phyloP scores from a whole-genome alignment of 139 green algal species.

The Chlorella sp. region DNA sequence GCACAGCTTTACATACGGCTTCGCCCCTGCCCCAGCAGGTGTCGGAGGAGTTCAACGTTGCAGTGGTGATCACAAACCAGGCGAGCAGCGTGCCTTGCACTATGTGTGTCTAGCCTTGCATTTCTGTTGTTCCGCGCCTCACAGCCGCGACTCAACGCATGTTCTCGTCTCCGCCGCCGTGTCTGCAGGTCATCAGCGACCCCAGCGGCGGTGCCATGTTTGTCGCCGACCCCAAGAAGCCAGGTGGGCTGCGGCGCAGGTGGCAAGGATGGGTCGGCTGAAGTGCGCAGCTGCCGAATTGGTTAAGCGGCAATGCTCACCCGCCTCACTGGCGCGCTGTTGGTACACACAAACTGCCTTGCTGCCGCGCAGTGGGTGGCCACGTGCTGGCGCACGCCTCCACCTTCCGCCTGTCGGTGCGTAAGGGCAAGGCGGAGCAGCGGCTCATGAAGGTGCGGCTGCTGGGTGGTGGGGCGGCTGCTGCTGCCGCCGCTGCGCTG shows the following conservation, averaged over 20 bases:
- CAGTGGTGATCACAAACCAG: constrained; percentile 94
- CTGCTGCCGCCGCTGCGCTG: too few relatives aligned
- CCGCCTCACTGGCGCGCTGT: too few relatives aligned
- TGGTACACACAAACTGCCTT: too few relatives aligned
- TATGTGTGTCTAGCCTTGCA: too few relatives aligned
- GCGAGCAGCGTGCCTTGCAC: constrained; percentile 31
- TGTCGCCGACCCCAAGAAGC: constrained; percentile 70
- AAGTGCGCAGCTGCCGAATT: too few relatives aligned
- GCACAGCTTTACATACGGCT: neutral
- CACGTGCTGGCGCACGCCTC: constrained; percentile 89
- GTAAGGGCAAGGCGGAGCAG: constrained; percentile 94
- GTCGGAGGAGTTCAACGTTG: constrained; percentile 91
- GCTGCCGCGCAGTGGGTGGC: constrained; percentile 41
- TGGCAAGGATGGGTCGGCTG: too few relatives aligned
- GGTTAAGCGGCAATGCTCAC: too few relatives aligned
- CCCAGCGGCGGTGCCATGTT: constrained; percentile 83
- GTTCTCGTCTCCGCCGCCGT: too few relatives aligned
- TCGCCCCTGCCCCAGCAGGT: constrained; percentile 59
- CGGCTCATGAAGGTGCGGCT: constrained; percentile 83
- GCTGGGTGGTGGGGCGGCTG: neutral
- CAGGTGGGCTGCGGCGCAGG: neutral
- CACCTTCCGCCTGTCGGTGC: constrained; percentile 70
- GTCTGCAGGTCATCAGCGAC: constrained; percentile 75
- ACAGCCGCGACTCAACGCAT: too few relatives aligned
- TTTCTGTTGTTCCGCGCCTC: neutral